Evolutionary conservation across 176 grass and related monocot genomes (phyloP), one percentile per base, ranked within the genome.

Genomic region (Secale cereale): DNA sequence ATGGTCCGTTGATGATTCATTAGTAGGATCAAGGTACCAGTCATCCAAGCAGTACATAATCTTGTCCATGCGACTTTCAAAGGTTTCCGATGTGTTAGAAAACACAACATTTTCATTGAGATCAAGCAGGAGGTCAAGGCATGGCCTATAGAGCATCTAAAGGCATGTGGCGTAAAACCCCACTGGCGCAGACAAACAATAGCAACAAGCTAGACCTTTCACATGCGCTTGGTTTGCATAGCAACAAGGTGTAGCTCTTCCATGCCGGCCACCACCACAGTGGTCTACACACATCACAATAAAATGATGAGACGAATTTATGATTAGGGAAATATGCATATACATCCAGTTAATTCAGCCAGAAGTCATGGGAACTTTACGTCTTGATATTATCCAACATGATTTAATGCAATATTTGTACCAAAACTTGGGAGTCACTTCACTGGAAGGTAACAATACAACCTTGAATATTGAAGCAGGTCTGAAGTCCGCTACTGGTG

Each of bases 181-280:
- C 30, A 3, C 30, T 31, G 3, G 30, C 3, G 30, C 88, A n/a
- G n/a, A n/a, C n/a, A 93, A 9, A 82, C 91, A 93, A 88, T 88
- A 90, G 78, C 90, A 93, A 82, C 88, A 93, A 4, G 91, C 84
- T 8, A 90, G 82, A 45, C 85, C 86, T 73, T 93, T 86, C 59
- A 88, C 36, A 5, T n/a, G n/a, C 7, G 76, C 46, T 86, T 86
- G 59, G 85, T 93, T 22, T 67, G 82, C 91, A 93, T 90, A 41
- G 91, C 85, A 66, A 93, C 88, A 59, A 93, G 85, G 78, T 93
- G 88, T 66, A 93, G 66, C 56, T 92, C 90, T 33, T 92, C 90
- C 2, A n/a, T n/a, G 30, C 90, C 90, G 16, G 22, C 65, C 12
- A 75, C 46, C 77, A 92, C 78, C 16, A 92, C 86, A 4, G 86